Conservation (phyloP, 768 basidiomycete species). For the Lepiota subincarnata region DNA sequence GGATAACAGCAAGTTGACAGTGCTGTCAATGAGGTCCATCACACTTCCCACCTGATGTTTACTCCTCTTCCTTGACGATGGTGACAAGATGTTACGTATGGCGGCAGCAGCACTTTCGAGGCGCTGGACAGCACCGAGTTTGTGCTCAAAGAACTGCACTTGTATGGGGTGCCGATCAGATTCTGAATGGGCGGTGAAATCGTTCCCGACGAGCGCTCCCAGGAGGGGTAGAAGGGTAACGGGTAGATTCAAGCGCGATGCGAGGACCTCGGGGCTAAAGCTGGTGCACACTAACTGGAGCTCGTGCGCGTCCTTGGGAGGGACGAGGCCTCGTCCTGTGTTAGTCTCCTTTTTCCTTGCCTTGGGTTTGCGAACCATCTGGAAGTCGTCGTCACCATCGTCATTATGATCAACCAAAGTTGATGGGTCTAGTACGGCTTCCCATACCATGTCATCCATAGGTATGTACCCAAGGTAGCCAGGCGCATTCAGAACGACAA, state of each 20-base stretch:
- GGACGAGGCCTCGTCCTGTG: constrained; percentile 42
- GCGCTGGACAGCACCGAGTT: constrained; percentile 54
- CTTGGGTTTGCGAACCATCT: constrained; percentile 52
- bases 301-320: constrained; percentile 43
- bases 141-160: constrained; percentile 63
- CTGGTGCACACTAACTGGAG: constrained; percentile 50
- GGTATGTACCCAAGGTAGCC: constrained; percentile 78
- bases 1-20: constrained; percentile 54
- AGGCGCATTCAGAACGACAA: constrained; percentile 70
- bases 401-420: constrained; percentile 33
- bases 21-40: constrained; percentile 72
- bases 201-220: constrained; percentile 78
- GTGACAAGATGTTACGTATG: constrained; percentile 50
- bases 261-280: constrained; percentile 60
- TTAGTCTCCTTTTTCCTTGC: constrained; percentile 37
- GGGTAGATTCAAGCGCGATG: constrained; percentile 63
- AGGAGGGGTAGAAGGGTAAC: constrained; percentile 71
- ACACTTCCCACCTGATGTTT: constrained; percentile 62
- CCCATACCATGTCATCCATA: constrained; percentile 74
- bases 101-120: constrained; percentile 62
- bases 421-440: constrained; percentile 24
- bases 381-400: constrained; percentile 45
- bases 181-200: constrained; percentile 57
- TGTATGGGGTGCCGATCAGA: constrained; percentile 48
- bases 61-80: constrained; percentile 42